A percentile compares a stretch with the other conserved stretches of the same genome.
Evolutionary conservation across 208 protist species (phyloP).

Genomic region (Leishmania tropica): DNA sequence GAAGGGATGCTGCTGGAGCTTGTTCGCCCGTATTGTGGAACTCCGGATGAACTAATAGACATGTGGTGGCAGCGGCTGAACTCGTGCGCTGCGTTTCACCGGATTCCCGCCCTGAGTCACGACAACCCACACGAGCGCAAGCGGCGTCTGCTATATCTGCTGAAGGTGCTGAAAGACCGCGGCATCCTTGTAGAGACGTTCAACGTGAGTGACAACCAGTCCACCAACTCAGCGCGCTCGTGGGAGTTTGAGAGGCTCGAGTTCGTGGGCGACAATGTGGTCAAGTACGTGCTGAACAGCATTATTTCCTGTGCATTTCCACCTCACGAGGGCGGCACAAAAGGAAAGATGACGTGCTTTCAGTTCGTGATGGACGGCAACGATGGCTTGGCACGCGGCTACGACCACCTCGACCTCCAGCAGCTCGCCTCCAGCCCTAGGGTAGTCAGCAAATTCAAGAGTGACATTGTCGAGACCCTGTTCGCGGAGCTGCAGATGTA

Average conservation of each 20-base stretch:
- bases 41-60: slow-evolving; percentile 72
- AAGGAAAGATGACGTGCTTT: slow-evolving; percentile 63
- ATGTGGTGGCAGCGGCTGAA: slow-evolving; percentile 77
- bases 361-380: slow-evolving; percentile 92
- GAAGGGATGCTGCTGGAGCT: slow-evolving; percentile 83
- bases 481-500: slow-evolving; percentile 89
- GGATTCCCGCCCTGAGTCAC: slow-evolving; percentile 76
- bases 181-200: slow-evolving; percentile 74
- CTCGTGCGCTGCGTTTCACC: slow-evolving; percentile 44
- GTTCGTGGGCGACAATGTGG: slow-evolving; percentile 86
- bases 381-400: slow-evolving; percentile 81
- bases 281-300: slow-evolving; percentile 88
- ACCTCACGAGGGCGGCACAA: slow-evolving; percentile 66
- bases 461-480: slow-evolving; percentile 88
- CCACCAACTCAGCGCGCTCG: slow-evolving; percentile 46
- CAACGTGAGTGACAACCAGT: slow-evolving; percentile 40
- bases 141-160: slow-evolving; percentile 74
- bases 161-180: slow-evolving; percentile 78
- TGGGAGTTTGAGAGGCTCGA: slow-evolving; percentile 92
- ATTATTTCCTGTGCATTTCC: slow-evolving; percentile 72
- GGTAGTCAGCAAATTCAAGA: slow-evolving; percentile 93
- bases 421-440: slow-evolving; percentile 64
- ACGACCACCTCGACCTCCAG: slow-evolving; percentile 86
- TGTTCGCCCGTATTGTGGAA: slow-evolving; percentile 81
- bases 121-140: slow-evolving; percentile 71